Evolutionary conservation across 2,329 filamentous ascomycete species (phyloP), one percentile per base, ranked within the genome.

Genomic region (Neonectria punicea): DNA sequence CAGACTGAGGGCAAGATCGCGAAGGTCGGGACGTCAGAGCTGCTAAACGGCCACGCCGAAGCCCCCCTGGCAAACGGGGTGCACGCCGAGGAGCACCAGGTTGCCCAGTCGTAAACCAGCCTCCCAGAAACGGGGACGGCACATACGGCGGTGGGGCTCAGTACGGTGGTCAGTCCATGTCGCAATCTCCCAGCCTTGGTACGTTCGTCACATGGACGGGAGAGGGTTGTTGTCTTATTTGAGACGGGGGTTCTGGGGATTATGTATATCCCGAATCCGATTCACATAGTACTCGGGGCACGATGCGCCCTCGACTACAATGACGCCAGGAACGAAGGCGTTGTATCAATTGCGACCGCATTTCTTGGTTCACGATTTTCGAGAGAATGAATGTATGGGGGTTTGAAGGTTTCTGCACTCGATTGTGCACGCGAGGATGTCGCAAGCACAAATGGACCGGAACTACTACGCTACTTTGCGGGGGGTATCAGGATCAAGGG

Each of bases 31-130:
- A 65, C 54, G 53, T 51, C 68, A 20, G 60, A 56, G 36, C 28
- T 67, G 58, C 49, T 63, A 44, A 76, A 76, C 46, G 71, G 74
- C 22, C 67, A 71, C 30, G 58, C 63, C 34, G 67, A 70, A 13
- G 59, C 65, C 34, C 65, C 73, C 10, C 65, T 71, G 53, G 70
- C 68, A 1, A 78, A 78, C 53, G 76, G 76, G 30, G 71, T 74
- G n/a, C 74, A 78, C 64, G 53, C 63, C 39, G 71, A 71, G 53
- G 58, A 59, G 25, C 53, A 57, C 39, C 43, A 64, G 39, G 46
- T 43, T 30, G 53, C 58, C 28, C 67, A 72, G 60, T 70, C 67
- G 22, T 74, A 67, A 63, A 20, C 36, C 30, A n/a, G 7, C 30
- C 51, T 39, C 44, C 30, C 58, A 55, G 53, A 58, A 65, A 66